Base-by-base conservation (phyloP, 345 rosid genomes). In the Eucalyptus curtisii region DNA sequence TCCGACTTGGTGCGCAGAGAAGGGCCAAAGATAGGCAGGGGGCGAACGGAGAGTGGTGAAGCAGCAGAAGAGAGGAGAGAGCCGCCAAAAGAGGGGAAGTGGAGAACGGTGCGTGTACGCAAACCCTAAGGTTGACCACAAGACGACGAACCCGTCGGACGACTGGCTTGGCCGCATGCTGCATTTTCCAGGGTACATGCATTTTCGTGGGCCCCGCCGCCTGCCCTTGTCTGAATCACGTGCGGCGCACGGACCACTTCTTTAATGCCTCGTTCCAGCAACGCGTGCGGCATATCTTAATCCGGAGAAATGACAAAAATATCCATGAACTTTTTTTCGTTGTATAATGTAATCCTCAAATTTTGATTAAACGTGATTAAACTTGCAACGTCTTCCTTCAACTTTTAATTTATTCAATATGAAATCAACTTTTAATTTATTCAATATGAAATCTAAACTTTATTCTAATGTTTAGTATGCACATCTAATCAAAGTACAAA, bases 361-460 rank as follows among this genome's bases (percentile, higher is more conserved):
- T 49, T 49, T 49, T 49, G 7, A 49, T 49, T 6, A 49, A 7
- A 49, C 0, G 0, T n/a, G n/a, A n/a, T n/a, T n/a, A n/a, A n/a
- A n/a, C n/a, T n/a, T 49, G 1, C 7, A 49, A 49, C 52, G 7
- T 15, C 3, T 49, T 15, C 0, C 3, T 49, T 6, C 5, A 15
- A 49, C 0, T 49, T 49, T 49, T 49, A 16, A 16, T 50, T 52
- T 52, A 0, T 50, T 17, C 8, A 50, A 50, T 50, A 50, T 0
- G 0, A 50, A 50, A 16, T 50, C 4, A 40, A 40, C 42, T n/a
- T n/a, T n/a, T n/a, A n/a, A 16, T 50, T 50, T 50, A 0, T 50
- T 17, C 8, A 50, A 50, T 50, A 50, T 0, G 0, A 50, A 50
- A 17, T 50, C 4, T 7, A 17, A 50, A 17, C 1, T 11, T 57